phyloP scores from a whole-genome alignment of 2,329 filamentous ascomycete species.

The Dactylellina leptospora region DNA sequence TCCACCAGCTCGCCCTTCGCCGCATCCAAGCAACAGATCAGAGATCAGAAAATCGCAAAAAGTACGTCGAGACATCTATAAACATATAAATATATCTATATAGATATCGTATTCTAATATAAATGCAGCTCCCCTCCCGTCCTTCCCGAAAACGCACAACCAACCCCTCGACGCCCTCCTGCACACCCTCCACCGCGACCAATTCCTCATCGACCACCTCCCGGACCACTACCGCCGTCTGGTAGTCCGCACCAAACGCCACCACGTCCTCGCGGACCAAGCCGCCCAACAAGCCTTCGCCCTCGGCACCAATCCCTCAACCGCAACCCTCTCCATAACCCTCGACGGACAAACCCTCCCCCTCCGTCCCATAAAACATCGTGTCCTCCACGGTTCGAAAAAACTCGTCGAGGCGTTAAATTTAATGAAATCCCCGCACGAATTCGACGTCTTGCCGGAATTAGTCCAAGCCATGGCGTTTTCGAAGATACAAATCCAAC shows the following conservation, averaged over 20 bases:
- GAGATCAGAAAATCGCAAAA: conserved; percentile 30
- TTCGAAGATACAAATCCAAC: conserved; percentile 27
- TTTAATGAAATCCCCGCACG: conserved; percentile 60
- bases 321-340: conserved; percentile 30
- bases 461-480: conserved; percentile 22
- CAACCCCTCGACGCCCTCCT: conserved; percentile 67
- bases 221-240: conserved; percentile 66
- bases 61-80: conserved; percentile 2
- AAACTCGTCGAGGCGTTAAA: conserved; percentile 67
- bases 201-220: conserved; percentile 72
- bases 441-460: conserved; percentile 41
- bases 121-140: conserved; percentile 55
- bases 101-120: background rate
- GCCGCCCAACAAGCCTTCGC: conserved; percentile 52
- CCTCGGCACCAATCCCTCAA: conserved; percentile 35
- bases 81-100: conserved; percentile 4
- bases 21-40: conserved; percentile 37
- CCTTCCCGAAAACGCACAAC: conserved; percentile 66
- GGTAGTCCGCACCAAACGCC: conserved; percentile 65
- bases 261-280: conserved; percentile 55
- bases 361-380: conserved; percentile 2
- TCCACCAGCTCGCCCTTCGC: conserved; percentile 30
- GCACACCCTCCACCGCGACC: conserved; percentile 66
- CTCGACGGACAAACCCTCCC: conserved; percentile 44
- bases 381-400: conserved; percentile 56